A percentile compares a stretch with the other conserved stretches of the same genome.
Conservation (phyloP, 108 stramenopile genomes). For the Fistulifera pelliculosa region DNA sequence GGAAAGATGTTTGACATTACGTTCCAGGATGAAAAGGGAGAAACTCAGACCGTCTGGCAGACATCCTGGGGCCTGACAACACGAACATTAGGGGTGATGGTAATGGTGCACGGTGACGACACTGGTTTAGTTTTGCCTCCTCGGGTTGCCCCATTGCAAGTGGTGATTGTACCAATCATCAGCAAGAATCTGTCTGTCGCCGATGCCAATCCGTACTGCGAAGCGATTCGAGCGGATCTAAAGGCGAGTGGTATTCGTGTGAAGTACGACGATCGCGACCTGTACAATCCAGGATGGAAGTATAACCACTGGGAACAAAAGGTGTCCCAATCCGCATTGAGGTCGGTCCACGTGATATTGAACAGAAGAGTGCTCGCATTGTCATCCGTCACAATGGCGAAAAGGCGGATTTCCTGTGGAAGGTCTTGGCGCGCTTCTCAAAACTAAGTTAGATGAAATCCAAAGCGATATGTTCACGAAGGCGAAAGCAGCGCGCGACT, state of each 20-base stretch:
- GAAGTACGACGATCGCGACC: conserved; percentile 87
- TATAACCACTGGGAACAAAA: conserved; percentile 99
- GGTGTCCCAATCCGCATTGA: conserved; percentile 98
- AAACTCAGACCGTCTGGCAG: conserved; percentile 88
- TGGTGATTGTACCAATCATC: conserved; percentile 93
- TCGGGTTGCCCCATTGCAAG: conserved; percentile 91
- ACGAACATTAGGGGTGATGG: conserved; percentile 97
- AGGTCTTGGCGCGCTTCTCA: conserved; percentile 43
- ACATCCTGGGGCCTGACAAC: conserved; percentile 99
- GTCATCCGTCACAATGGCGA: conserved; percentile 85
- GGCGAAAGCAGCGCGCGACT: conserved; percentile 83
- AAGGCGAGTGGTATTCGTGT: conserved; percentile 65
- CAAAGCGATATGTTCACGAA: conserved; percentile 89
- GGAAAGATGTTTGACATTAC: conserved; percentile 98
- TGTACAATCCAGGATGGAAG: conserved; percentile 99
- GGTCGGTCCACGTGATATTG: conserved; percentile 95
- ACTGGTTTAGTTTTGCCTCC: conserved; percentile 97
- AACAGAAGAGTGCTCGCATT: conserved; percentile 66
- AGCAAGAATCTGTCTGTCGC: conserved; percentile 78
- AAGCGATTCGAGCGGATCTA: conserved; percentile 53
- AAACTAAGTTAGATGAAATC: conserved; percentile 72
- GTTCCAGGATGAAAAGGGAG: conserved; percentile 91
- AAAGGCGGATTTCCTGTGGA: conserved; percentile 77
- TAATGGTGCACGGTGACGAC: conserved; percentile 99
- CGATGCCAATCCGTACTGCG: conserved; percentile 57